Evolutionary conservation across 495 filamentous ascomycete species (phyloP).

Genomic region (Glarea lozoyensis): DNA sequence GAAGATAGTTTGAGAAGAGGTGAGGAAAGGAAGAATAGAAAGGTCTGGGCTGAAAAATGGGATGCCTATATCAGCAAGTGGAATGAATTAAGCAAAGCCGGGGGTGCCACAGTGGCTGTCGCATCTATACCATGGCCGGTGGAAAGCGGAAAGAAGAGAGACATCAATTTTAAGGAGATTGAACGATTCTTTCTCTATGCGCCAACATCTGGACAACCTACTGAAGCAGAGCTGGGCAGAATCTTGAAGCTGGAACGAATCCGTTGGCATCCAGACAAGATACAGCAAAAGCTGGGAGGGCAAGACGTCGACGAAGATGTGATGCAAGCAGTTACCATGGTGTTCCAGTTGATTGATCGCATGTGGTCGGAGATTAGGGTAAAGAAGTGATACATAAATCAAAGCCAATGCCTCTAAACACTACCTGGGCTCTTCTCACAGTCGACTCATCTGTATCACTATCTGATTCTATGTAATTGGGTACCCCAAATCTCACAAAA

Average conservation of each 20-base stretch:
- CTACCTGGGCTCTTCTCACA: too few species aligned
- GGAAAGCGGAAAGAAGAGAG: constrained; percentile 46
- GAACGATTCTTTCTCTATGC: constrained; percentile 54
- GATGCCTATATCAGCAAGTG: constrained; percentile 53
- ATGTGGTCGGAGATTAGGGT: constrained; percentile 49
- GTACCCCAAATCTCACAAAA: too few species aligned
- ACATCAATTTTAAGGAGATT: constrained; percentile 54
- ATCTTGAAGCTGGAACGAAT: constrained; percentile 79
- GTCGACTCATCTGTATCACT: too few species aligned
- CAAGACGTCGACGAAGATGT: constrained; percentile 53
- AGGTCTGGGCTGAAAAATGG: constrained; percentile 40
- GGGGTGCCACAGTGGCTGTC: constrained; percentile 23
- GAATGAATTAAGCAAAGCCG: constrained; percentile 42
- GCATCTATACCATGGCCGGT: constrained; percentile 70
- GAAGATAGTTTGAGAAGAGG: constrained; percentile 26
- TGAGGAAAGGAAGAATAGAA: constrained; percentile 17
- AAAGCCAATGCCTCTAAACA: background rate
- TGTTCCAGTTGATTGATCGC: constrained; percentile 84
- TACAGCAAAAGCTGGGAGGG: constrained; percentile 78
- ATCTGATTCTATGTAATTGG: too few species aligned
- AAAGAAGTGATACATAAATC: constrained; percentile 11
- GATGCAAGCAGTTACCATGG: constrained; percentile 73
- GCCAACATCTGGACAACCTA: constrained; percentile 22
- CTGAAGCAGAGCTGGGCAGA: constrained; percentile 34
- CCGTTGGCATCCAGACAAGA: constrained; percentile 97